Percentiles rank a stretch among this genome's conserved stretches.
These are phyloP conservation scores for Nyctanthes arbortristis DNA, from an alignment of 257 asterid genomes.

Conservation along the genomic window DNA sequence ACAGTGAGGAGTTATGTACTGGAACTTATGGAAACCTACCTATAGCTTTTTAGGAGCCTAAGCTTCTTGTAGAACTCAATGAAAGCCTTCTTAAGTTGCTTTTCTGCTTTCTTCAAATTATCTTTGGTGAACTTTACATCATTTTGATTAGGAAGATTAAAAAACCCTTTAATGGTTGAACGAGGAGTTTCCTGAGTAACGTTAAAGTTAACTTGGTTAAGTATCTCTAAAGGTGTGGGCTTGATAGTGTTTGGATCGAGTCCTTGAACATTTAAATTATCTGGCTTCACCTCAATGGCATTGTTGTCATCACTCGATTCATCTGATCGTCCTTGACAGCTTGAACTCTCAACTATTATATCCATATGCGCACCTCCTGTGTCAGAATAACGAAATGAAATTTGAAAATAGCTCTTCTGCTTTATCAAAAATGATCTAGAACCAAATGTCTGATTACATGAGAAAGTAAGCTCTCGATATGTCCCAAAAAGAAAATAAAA, in stretches of 20 bases:
- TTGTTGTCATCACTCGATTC: constrained; percentile 18
- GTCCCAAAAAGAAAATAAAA: no score
- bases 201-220: constrained; percentile 44
- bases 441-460: no score
- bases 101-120: constrained; percentile 48
- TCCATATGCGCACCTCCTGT: constrained; percentile 37
- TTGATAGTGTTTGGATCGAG: neutral
- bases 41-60: constrained; percentile 48
- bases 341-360: constrained; percentile 33
- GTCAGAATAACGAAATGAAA: neutral
- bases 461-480: no score
- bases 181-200: constrained; percentile 37
- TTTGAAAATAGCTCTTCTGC: no score
- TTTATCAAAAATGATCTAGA: no score
- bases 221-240: constrained; percentile 39
- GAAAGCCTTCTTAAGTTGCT: constrained; percentile 43
- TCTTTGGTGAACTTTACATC: constrained; percentile 47
- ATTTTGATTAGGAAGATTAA: constrained; percentile 32
- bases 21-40: constrained; percentile 32
- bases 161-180: constrained; percentile 43
- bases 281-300: constrained; percentile 19
- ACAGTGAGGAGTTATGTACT: neutral
- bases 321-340: neutral
- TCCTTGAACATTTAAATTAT: constrained; percentile 15
- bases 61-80: constrained; percentile 53